Evolutionary conservation across 2,329 filamentous ascomycete species (phyloP).

Genomic region (Dothiorella sarmentorum): DNA sequence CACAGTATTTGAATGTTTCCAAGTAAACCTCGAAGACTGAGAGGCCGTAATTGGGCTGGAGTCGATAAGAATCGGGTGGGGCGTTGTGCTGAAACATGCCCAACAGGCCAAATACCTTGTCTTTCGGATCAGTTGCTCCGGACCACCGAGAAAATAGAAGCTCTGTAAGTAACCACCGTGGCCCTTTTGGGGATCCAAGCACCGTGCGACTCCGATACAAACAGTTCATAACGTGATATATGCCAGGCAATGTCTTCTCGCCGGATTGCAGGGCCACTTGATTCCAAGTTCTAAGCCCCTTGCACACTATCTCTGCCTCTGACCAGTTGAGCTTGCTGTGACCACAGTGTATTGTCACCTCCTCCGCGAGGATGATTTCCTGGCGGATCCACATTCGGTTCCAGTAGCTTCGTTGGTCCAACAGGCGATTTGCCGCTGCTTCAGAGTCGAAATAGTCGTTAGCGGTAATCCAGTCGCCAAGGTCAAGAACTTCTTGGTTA

Average conservation of each 20-base stretch:
- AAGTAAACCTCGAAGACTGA: not conserved
- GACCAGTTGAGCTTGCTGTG: not conserved
- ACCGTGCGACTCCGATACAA: no score
- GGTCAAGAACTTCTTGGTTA: no score
- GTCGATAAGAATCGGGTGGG: not conserved
- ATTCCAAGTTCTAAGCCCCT: not conserved
- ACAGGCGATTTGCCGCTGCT: not conserved
- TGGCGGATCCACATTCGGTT: conserved; percentile 21
- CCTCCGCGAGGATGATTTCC: conserved; percentile 13
- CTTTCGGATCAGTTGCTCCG: not conserved
- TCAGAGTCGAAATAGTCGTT: not conserved
- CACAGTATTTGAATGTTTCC: not conserved
- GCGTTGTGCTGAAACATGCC: not conserved
- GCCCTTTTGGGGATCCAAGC: no score
- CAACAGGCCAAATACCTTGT: not conserved
- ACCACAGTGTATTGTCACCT: not conserved
- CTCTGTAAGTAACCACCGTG: not conserved
- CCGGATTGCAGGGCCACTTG: no score
- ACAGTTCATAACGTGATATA: no score
- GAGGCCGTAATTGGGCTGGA: not conserved
- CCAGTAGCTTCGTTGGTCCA: conserved; percentile 14
- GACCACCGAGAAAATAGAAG: not conserved
- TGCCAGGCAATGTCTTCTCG: no score
- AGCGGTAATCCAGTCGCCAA: not conserved
- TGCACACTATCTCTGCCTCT: not conserved